Percentiles rank a stretch among this genome's conserved stretches.
phyloP scores from a whole-genome alignment of 345 rosid species.

The Eucalyptus coolabah region DNA sequence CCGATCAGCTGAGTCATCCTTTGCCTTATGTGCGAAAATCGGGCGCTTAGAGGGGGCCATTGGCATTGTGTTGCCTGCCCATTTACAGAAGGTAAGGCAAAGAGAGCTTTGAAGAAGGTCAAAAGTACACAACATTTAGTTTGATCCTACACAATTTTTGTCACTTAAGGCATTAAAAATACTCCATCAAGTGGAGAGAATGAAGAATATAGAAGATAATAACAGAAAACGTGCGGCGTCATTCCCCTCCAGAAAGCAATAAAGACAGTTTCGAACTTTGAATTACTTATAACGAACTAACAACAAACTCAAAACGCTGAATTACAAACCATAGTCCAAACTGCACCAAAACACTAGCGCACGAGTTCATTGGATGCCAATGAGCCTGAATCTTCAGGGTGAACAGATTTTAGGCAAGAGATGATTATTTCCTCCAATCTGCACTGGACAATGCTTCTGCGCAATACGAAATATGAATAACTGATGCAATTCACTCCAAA shows the following conservation, averaged over 20 bases:
- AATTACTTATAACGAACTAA: background rate
- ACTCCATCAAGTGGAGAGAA: background rate
- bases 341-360: background rate
- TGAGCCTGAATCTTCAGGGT: background rate
- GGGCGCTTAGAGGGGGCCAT: background rate
- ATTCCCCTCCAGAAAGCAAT: background rate
- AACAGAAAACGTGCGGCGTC: background rate
- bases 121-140: background rate
- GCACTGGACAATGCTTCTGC: background rate
- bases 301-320: background rate
- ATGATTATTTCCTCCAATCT: background rate
- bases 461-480: too few species aligned
- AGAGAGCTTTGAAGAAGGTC: constrained; percentile 35
- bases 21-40: background rate
- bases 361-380: background rate
- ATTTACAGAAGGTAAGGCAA: constrained; percentile 68
- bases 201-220: background rate
- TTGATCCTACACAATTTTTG: background rate
- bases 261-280: background rate
- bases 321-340: background rate
- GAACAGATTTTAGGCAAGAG: background rate
- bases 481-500: background rate
- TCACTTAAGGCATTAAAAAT: background rate
- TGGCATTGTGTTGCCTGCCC: background rate
- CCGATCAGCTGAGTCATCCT: background rate